phyloP scores from a whole-genome alignment of 2,329 filamentous ascomycete genomes.

The Epichloe uncinata region DNA sequence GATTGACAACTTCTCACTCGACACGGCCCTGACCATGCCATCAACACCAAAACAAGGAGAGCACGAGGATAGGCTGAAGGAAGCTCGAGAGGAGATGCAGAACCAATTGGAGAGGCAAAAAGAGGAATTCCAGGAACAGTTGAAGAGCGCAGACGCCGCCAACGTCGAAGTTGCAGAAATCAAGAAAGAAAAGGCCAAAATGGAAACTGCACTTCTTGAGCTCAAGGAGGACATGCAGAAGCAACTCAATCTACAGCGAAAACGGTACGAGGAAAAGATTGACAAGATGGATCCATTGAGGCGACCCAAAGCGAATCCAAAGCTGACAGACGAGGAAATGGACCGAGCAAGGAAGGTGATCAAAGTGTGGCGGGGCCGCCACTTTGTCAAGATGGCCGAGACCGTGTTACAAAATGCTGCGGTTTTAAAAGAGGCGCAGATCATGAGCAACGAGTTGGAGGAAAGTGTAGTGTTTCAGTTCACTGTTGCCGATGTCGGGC shows the following conservation, averaged over 20 bases:
- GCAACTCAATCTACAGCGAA: slow-evolving; percentile 70
- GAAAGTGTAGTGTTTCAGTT: slow-evolving; percentile 93
- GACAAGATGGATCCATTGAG: slow-evolving; percentile 59
- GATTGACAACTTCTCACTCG: slow-evolving; percentile 88
- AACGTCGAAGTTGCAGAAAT: slow-evolving; percentile 74
- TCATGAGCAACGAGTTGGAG: slow-evolving; percentile 94
- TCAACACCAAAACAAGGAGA: slow-evolving; percentile 75
- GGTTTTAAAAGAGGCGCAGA: slow-evolving; percentile 84
- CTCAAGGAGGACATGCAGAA: slow-evolving; percentile 83
- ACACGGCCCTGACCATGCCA: slow-evolving; percentile 87
- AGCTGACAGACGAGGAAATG: slow-evolving; percentile 59
- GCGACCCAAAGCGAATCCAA: slow-evolving; percentile 45
- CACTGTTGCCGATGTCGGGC: slow-evolving; percentile 76
- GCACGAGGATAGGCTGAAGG: slow-evolving; percentile 59
- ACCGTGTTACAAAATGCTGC: slow-evolving; percentile 78
- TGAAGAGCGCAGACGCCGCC: slow-evolving; percentile 61
- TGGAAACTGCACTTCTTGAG: slow-evolving; percentile 67
- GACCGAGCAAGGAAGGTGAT: slow-evolving; percentile 53
- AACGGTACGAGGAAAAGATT: slow-evolving; percentile 72
- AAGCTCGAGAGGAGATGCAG: slow-evolving; percentile 73
- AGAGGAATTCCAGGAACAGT: slow-evolving; percentile 65
- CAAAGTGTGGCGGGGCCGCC: slow-evolving; percentile 66
- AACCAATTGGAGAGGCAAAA: slow-evolving; percentile 76
- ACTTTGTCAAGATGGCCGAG: slow-evolving; percentile 91
- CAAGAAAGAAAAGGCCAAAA: slow-evolving; percentile 65